Conservation (phyloP, 768 basidiomycete species). For the Lactifluus echinatus region DNA sequence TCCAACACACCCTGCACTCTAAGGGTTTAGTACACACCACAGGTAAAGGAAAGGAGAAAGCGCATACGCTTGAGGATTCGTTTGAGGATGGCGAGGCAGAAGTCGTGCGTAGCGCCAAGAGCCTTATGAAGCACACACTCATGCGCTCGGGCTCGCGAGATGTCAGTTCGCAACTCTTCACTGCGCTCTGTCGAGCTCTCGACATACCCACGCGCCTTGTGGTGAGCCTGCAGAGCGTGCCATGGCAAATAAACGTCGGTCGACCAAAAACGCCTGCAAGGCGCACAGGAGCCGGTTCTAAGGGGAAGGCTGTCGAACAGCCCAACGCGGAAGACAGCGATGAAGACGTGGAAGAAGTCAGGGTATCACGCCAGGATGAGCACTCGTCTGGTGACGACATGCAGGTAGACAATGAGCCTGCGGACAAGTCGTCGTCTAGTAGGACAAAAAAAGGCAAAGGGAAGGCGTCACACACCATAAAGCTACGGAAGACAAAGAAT, state of each 20-base stretch:
- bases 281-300: conserved; percentile 33
- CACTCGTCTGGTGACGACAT: conserved; percentile 34
- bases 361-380: conserved; percentile 16
- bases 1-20: conserved; percentile 32
- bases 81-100: conserved; percentile 46
- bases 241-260: conserved; percentile 69
- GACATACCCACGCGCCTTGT: conserved; percentile 83
- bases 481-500: conserved; percentile 46
- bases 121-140: conserved; percentile 88
- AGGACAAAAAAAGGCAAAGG: conserved; percentile 38
- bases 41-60: conserved; percentile 17
- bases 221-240: conserved; percentile 84
- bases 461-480: conserved; percentile 51
- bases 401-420: conserved; percentile 31
- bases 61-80: conserved; percentile 30
- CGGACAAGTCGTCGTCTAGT: conserved; percentile 24
- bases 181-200: conserved; percentile 77
- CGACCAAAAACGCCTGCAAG: conserved; percentile 43
- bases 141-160: conserved; percentile 77
- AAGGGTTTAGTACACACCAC: conserved; percentile 11
- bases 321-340: conserved; percentile 31
- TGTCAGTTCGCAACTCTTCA: conserved; percentile 84
- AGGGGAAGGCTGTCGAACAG: conserved; percentile 25
- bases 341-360: conserved; percentile 33
- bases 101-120: conserved; percentile 65